Percentiles rank a stretch among this genome's conserved stretches.
These are phyloP conservation scores for Plectranthus barbatus DNA, from an alignment of 257 asterid genomes.

Conservation along the genomic window DNA sequence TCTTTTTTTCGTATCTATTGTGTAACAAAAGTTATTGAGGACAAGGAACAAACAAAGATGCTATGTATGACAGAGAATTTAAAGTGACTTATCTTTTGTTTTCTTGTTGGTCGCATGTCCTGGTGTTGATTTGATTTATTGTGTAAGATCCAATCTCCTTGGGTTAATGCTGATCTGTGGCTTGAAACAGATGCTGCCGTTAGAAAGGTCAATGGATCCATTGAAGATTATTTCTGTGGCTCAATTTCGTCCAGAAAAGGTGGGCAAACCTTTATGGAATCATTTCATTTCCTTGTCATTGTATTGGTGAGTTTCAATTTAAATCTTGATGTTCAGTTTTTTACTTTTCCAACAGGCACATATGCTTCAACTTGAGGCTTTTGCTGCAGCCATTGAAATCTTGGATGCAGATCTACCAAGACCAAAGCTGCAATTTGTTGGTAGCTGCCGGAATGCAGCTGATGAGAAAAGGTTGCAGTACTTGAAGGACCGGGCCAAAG, in stretches of 20 bases:
- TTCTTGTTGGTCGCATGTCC: not conserved
- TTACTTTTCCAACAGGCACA: conserved; percentile 61
- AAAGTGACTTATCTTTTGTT: not conserved
- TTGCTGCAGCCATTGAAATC: conserved; percentile 49
- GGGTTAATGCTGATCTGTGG: conserved; percentile 17
- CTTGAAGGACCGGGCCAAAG: conserved; percentile 60
- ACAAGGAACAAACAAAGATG: not conserved
- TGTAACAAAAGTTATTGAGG: not conserved
- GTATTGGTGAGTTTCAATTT: conserved; percentile 16
- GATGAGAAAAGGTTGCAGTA: conserved; percentile 82
- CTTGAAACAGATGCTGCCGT: conserved; percentile 55
- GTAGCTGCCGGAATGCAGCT: conserved; percentile 95
- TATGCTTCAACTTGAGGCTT: conserved; percentile 86
- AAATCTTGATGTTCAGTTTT: conserved; percentile 10
- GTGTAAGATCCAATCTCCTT: conserved; percentile 1
- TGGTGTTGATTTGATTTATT: not conserved
- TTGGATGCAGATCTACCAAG: conserved; percentile 48
- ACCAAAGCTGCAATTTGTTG: conserved; percentile 82
- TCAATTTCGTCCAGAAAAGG: conserved; percentile 99
- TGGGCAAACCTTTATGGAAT: conserved; percentile 38
- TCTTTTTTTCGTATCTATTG: not conserved
- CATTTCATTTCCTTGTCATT: not conserved
- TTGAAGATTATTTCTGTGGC: conserved; percentile 79
- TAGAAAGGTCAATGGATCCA: conserved; percentile 60
- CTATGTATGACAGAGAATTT: not conserved